Evolutionary conservation across 2,329 filamentous ascomycete species (phyloP).

Genomic region (Dryadomyces quercivorus): DNA sequence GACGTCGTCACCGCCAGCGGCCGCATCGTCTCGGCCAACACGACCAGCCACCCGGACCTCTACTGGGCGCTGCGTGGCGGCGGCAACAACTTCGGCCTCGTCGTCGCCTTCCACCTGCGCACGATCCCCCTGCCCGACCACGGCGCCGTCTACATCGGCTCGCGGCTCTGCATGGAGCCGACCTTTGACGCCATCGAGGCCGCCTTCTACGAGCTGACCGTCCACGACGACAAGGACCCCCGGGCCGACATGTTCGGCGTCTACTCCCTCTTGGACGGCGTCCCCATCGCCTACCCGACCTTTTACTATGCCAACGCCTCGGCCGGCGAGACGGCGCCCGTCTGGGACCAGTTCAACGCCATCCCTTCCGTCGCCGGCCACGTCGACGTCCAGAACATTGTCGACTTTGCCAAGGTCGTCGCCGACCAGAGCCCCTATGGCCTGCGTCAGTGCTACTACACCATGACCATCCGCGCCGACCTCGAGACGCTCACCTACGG

Average conservation of each 20-base stretch:
- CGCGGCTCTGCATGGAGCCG: conserved; percentile 8
- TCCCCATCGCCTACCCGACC: background rate
- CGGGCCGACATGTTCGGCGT: background rate
- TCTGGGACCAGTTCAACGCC: conserved; percentile 1
- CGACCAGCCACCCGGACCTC: conserved; percentile 22
- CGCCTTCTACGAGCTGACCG: conserved; percentile 6
- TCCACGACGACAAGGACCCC: background rate
- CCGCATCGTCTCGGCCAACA: conserved; percentile 24
- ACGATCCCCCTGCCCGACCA: background rate
- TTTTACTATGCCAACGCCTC: conserved; percentile 2
- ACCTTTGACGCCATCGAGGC: conserved; percentile 11
- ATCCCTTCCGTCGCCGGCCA: background rate
- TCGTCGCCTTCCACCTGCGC: conserved; percentile 22
- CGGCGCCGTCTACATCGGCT: background rate
- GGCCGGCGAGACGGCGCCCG: background rate
- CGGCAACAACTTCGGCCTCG: conserved; percentile 30
- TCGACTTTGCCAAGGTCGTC: background rate
- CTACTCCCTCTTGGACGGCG: background rate
- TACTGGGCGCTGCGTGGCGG: conserved; percentile 30
- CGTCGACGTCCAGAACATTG: background rate
- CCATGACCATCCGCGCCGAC: conserved; percentile 3
- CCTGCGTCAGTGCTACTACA: conserved; percentile 2
- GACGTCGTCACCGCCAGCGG: conserved; percentile 28
- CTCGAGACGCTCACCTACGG: conserved; percentile 7
- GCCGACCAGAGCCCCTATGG: background rate